Evolutionary conservation across 805 yeast species (phyloP).

Genomic region (Danielia reshetovae): DNA sequence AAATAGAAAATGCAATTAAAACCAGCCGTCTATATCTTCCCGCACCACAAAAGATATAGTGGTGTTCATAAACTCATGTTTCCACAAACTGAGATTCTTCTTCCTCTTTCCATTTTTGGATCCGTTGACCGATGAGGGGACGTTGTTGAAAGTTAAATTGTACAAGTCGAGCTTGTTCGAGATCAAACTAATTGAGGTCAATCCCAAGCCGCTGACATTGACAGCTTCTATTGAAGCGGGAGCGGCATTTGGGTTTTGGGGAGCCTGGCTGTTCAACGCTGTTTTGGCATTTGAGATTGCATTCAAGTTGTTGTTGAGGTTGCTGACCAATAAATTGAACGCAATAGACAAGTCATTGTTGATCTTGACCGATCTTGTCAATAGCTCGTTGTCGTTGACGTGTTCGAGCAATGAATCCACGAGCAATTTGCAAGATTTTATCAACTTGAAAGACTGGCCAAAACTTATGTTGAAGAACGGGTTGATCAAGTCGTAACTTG

Average conservation of each 20-base stretch:
- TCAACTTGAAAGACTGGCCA: constrained; percentile 31
- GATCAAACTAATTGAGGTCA: constrained; percentile 18
- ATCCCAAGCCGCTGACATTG: constrained; percentile 21
- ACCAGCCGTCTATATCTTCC: constrained; percentile 38
- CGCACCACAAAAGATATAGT: constrained; percentile 26
- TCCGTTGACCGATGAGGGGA: constrained; percentile 2
- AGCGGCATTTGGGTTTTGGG: background rate
- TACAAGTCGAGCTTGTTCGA: constrained; percentile 23
- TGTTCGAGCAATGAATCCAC: constrained; percentile 26
- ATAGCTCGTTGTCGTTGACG: constrained; percentile 23
- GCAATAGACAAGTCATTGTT: constrained; percentile 34
- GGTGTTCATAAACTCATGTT: constrained; percentile 8
- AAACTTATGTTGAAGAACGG: constrained; percentile 34
- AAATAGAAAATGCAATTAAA: constrained; percentile 4
- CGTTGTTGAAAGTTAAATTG: constrained; percentile 23
- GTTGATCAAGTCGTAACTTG: constrained; percentile 15
- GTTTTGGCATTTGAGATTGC: constrained; percentile 14
- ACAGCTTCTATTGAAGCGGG: constrained; percentile 1
- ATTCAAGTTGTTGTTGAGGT: constrained; percentile 15
- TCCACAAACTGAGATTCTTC: constrained; percentile 14
- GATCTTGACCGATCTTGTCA: constrained; percentile 29
- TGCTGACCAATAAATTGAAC: constrained; percentile 25
- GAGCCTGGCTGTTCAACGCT: constrained; percentile 5
- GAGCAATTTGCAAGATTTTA: constrained; percentile 33
- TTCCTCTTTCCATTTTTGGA: constrained; percentile 1